Base-by-base conservation (phyloP, 352 stramenopile genomes). In the Blastocystis sp. region DNA sequence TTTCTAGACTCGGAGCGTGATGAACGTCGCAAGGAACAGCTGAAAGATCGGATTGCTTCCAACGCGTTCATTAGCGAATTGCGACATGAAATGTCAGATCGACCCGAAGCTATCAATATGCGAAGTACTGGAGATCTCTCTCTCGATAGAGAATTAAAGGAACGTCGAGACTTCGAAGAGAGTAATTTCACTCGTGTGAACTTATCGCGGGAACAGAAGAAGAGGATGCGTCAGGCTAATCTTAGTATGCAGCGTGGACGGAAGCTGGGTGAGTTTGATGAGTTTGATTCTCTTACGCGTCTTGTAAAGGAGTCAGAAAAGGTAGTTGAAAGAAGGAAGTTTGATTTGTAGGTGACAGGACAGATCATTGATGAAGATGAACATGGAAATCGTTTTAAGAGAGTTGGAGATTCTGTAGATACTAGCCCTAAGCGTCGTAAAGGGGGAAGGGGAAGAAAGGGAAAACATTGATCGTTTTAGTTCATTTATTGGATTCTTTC, bases 331-430 rank as follows among this genome's bases (percentile, higher is more conserved):
- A 32, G 3, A 61, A 32, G 19, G 54, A 32, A 32, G 3, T 14
- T 7, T 61, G 54, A 61, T n/a, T 2, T 3, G 54, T 61, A 61
- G 65, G 54, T 77, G 6, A 24, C 65, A 9, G 35, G 37, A 52
- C 65, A 77, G 65, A 77, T 77, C 14, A 54, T 77, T 29, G 65
- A 77, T 57, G 65, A 77, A n/a, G 65, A 77, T 49, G 65, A 77
- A 49, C 29, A 54, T 56, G 65, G 65, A 77, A 77, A 77, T 54
- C 65, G 65, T 3, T 42, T 77, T 19, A 77, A 77, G 43, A 21
- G 65, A 49, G 43, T 77, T 42, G 19, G 56, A 19, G 65, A 61
- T 5, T n/a, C 54, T n/a, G 54, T 51, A 49, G 59, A 32, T 4
- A 49, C 19, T 4, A 56, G 65, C 16, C 1, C 14, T 21, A 54